Base-by-base conservation (phyloP, 1,139 yeast species). In the Taiozyma onychis region DNA sequence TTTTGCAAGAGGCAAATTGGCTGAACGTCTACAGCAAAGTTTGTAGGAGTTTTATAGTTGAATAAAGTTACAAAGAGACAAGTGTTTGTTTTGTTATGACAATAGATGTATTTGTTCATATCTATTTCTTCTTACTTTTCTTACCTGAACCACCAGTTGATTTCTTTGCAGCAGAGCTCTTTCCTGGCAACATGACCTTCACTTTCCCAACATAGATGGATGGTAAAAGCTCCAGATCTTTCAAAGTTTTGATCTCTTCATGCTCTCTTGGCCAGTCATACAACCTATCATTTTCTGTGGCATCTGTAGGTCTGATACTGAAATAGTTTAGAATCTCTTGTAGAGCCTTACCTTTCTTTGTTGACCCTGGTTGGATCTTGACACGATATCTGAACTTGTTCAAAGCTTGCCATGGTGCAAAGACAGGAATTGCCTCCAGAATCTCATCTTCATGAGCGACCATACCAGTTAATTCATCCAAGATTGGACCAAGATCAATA, bases 321-420 rank as follows among this genome's bases (percentile, higher is more conserved):
- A 90, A 82, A 58, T 77, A 77, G 54, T 80, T 76, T 48, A 90
- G 60, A 2, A 81, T 74, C 54, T 90, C 97, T 52, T 77, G 77
- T 39, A 89, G 74, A 0, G 95, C 84, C 63, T 93, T 93, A 3
- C 97, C 96, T 67, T 91, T 93, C 66, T 95, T 93, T 28, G 85
- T 83, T 43, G 78, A 74, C 0, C 99, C 99, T 0, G 96, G 95
- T 58, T 83, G 89, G 42, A 93, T 70, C 66, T 93, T 91, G 41
- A 88, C 85, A 65, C 89, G 90, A 69, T 87, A 90, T 65, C 88
- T 85, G 68, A 77, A 80, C 65, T 85, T 85, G 54, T 74, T 77
- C 59, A 93, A 68, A 0, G 97, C 77, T 13, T 78, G 69, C 96
- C 97, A 95, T 1, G 99, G 99, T 0, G 93, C 98, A 74, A 90